A percentile compares a stretch with the other conserved stretches of the same genome.
Conservation (phyloP, 1,139 yeast species). For the Suhomyces taliae region DNA sequence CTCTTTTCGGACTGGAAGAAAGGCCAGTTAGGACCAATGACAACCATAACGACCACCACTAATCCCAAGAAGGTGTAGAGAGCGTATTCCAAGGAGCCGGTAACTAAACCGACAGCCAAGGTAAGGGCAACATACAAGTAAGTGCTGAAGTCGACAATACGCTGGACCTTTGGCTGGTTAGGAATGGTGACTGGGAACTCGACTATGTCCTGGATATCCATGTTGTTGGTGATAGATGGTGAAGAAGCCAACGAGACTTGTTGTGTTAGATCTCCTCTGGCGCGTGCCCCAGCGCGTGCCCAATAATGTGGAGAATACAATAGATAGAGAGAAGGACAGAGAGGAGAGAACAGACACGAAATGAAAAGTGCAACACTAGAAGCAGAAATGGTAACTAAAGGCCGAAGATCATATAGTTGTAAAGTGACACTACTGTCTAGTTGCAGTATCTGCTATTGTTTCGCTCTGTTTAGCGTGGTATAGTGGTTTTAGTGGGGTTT, state of each 20-base stretch:
- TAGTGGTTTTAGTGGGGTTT: too few relatives aligned
- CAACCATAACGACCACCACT: constrained; percentile 32
- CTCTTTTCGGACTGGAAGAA: constrained; percentile 34
- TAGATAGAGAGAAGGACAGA: too few relatives aligned
- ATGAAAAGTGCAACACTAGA: too few relatives aligned
- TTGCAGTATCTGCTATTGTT: too few relatives aligned
- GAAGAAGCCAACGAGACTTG: not conserved
- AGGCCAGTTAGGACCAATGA: constrained; percentile 60
- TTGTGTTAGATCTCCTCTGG: not conserved
- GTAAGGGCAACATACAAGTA: constrained; percentile 32
- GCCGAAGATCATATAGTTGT: too few relatives aligned
- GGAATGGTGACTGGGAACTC: constrained; percentile 65
- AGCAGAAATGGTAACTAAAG: too few relatives aligned
- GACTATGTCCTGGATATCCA: constrained; percentile 16
- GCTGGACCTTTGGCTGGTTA: constrained; percentile 49
- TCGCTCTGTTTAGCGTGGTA: too few relatives aligned
- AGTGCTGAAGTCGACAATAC: constrained; percentile 19
- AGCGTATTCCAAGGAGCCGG: constrained; percentile 39
- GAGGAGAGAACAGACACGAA: too few relatives aligned
- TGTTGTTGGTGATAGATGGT: constrained; percentile 3
- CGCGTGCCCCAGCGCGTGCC: too few relatives aligned
- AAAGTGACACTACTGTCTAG: too few relatives aligned
- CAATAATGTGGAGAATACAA: too few relatives aligned
- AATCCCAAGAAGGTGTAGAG: constrained; percentile 37
- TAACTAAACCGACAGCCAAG: constrained; percentile 45